These are phyloP conservation scores for Iris macrosiphon DNA, from an alignment of 106 monocot species.

Conservation along the genomic window DNA sequence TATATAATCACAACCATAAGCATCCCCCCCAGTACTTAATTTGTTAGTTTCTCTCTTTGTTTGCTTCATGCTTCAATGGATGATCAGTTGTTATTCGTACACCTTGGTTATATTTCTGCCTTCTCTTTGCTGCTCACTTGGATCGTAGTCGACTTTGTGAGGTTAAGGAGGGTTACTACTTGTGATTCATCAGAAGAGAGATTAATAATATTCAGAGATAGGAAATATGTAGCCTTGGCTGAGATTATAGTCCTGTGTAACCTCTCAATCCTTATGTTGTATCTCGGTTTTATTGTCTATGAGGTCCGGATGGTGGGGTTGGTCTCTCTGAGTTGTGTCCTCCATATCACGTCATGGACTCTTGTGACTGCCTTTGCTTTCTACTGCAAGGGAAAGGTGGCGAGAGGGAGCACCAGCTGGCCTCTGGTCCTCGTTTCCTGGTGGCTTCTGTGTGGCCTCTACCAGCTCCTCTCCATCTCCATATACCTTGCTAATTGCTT, in stretches of 20 bases:
- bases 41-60: not conserved
- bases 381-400: slow-evolving; percentile 18
- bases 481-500: slow-evolving; percentile 8
- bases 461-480: slow-evolving; percentile 13
- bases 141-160: slow-evolving; percentile 10
- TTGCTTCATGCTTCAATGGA: slow-evolving; percentile 9
- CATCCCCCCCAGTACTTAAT: not conserved
- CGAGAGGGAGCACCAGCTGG: slow-evolving; percentile 21
- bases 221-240: not conserved
- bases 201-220: not conserved
- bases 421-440: slow-evolving; percentile 45
- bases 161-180: not conserved
- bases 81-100: not conserved
- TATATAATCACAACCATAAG: not conserved
- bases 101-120: not conserved
- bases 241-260: slow-evolving; percentile 11
- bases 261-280: slow-evolving; percentile 11
- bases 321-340: slow-evolving; percentile 10
- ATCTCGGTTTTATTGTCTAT: slow-evolving; percentile 29
- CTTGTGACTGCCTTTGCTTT: slow-evolving; percentile 20
- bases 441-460: slow-evolving; percentile 36
- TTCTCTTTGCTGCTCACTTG: slow-evolving; percentile 23
- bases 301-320: slow-evolving; percentile 3
- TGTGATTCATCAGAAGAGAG: not conserved
- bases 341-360: slow-evolving; percentile 26